These are phyloP conservation scores for Metschnikowia shivogae DNA, from an alignment of 805 yeast species.

Conservation along the genomic window DNA sequence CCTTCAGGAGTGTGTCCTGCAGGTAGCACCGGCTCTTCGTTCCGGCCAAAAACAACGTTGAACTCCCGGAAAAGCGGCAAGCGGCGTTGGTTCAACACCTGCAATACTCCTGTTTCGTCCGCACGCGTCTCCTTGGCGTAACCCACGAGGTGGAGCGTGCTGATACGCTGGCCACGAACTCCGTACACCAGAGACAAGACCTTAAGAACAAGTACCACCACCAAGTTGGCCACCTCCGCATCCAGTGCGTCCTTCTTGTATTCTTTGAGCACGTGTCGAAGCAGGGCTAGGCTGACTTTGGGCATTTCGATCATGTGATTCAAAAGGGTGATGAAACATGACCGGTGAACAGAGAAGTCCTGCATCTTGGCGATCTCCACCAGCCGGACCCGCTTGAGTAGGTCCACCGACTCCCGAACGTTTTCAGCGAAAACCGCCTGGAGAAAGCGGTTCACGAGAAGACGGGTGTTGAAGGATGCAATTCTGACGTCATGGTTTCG, in stretches of 20 bases:
- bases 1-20: background rate
- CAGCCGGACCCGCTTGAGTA: conserved; percentile 4
- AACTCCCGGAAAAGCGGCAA: conserved; percentile 6
- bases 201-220: background rate
- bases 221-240: background rate
- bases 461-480: conserved; percentile 7
- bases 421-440: conserved; percentile 14
- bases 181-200: background rate
- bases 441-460: conserved; percentile 14
- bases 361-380: background rate
- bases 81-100: background rate
- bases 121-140: background rate
- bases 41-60: conserved; percentile 5
- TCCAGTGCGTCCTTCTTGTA: background rate
- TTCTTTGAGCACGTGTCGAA: background rate
- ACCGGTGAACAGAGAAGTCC: conserved; percentile 7
- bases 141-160: background rate
- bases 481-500: conserved; percentile 1
- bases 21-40: background rate
- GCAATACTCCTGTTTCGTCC: background rate
- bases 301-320: conserved; percentile 3
- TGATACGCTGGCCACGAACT: background rate
- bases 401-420: conserved; percentile 2
- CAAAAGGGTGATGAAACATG: conserved; percentile 13
- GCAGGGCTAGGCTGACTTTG: background rate